phyloP scores from a whole-genome alignment of 1,284 basidiomycete genomes.

The Ceratobasidium sp. region DNA sequence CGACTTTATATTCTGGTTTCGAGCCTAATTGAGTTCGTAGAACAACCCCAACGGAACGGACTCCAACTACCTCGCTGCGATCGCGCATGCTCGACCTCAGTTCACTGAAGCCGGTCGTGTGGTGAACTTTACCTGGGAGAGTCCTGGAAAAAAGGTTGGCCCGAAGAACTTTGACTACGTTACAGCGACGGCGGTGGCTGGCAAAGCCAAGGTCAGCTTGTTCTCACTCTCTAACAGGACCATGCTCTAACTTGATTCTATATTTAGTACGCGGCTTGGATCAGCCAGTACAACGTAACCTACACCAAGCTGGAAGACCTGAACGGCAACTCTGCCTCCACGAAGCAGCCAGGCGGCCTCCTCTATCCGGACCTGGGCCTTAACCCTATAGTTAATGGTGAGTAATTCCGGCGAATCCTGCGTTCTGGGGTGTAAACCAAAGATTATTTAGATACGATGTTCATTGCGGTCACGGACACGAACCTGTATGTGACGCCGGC shows the following conservation, averaged over 20 bases:
- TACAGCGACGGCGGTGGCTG: conserved; percentile 51
- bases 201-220: conserved; percentile 57
- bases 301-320: conserved; percentile 64
- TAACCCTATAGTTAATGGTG: conserved; percentile 57
- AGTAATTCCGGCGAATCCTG: conserved; percentile 27
- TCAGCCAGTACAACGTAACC: conserved; percentile 72
- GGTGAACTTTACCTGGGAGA: conserved; percentile 66
- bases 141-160: conserved; percentile 63
- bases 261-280: conserved; percentile 61
- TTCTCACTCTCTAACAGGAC: background rate
- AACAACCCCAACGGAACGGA: conserved; percentile 36
- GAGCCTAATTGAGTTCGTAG: background rate
- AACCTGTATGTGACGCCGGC: conserved; percentile 68
- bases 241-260: background rate
- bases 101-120: conserved; percentile 61
- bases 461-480: conserved; percentile 65
- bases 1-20: background rate
- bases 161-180: conserved; percentile 55
- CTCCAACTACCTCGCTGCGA: conserved; percentile 55
- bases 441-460: conserved; percentile 62
- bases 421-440: too few species aligned
- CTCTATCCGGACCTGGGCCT: conserved; percentile 54
- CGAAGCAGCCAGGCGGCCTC: conserved; percentile 61
- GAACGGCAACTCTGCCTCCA: conserved; percentile 58
- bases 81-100: conserved; percentile 63